A percentile compares a stretch with the other conserved stretches of the same genome.
These are phyloP conservation scores for Diaporthe sp. DNA, from an alignment of 2,329 filamentous ascomycete species.

Conservation along the genomic window DNA sequence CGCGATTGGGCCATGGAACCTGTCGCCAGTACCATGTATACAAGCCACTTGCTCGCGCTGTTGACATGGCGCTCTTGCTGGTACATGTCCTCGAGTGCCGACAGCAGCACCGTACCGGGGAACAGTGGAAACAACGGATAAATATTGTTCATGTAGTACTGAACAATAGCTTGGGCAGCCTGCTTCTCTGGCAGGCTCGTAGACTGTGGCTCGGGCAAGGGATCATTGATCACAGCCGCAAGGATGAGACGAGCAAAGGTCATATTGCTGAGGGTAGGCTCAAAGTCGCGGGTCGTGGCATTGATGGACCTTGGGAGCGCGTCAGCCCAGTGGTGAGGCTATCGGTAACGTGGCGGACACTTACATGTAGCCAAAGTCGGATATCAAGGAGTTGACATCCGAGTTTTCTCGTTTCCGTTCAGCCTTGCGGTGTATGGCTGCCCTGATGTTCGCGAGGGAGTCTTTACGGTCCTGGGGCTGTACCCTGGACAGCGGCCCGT, in stretches of 20 bases:
- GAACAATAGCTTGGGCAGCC: constrained; percentile 74
- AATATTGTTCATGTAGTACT: constrained; percentile 87
- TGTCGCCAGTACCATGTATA: constrained; percentile 91
- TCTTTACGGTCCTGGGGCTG: constrained; percentile 66
- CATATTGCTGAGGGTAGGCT: constrained; percentile 87
- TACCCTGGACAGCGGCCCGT: constrained; percentile 50
- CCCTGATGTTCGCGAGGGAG: constrained; percentile 70
- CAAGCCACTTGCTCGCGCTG: constrained; percentile 83
- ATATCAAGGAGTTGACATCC: constrained; percentile 91
- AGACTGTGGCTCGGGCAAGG: constrained; percentile 71
- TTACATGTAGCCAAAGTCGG: constrained; percentile 91
- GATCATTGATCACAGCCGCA: constrained; percentile 81
- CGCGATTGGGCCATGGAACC: constrained; percentile 80
- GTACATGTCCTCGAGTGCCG: constrained; percentile 85
- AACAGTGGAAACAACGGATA: constrained; percentile 86
- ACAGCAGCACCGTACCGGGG: constrained; percentile 80
- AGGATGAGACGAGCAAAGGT: constrained; percentile 91
- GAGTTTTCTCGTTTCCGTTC: constrained; percentile 78
- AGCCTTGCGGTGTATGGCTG: constrained; percentile 72
- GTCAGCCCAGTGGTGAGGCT: constrained; percentile 20
- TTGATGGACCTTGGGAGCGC: constrained; percentile 78
- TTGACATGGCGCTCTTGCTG: constrained; percentile 72
- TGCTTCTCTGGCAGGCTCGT: constrained; percentile 77
- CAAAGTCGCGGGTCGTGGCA: constrained; percentile 93
- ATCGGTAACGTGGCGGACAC: constrained; percentile 42